Evolutionary conservation across 306 rosid genomes (phyloP), one percentile per base, ranked within the genome.

Genomic region (Vigna reflexopilosa): DNA sequence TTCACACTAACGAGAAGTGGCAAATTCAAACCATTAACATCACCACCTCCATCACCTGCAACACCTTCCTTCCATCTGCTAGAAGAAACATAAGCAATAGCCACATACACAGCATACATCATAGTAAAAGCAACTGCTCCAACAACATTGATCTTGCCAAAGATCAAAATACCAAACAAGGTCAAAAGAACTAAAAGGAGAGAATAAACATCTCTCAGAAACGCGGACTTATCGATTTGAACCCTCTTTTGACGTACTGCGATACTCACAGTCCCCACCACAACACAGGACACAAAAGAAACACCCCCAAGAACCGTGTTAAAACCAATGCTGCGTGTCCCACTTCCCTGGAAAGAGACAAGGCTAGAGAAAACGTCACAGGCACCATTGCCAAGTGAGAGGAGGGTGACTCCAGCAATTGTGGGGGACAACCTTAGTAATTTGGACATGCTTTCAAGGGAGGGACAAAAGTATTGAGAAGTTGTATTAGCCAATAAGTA

Each of bases 371-470:
- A 86, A 26, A 86, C 77, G 13, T 86, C 89, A 77, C 36, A 15
- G 42, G 89, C 87, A 32, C 89, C 87, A 82, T 58, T 58, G 8
- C 65, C 65, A 24, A 58, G 65, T 11, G 65, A 58, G 36, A 58
- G 65, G 9, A 58, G 89, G 1, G 85, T 81, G 49, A 83, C 89
- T n/a, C 89, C 89, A 59, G 89, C 84, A 67, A 86, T 75, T 63
- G 86, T 80, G 15, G 89, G 86, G 4, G 89, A 80, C 55, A 86
- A 54, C 28, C 77, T 86, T 6, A 86, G 78, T 36, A 80, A 45
- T 24, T 78, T 80, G 0, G 89, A 86, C 2, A 86, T 22, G 16
- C 55, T 54, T 75, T 86, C 87, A 67, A 86, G 87, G 4, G 89
- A 86, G 79, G 85, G 77, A 30, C 87, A 86, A 56, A 86, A 86